A percentile compares a stretch with the other conserved stretches of the same genome.
Conservation (phyloP, 176 grass and related monocot species). For the Lolium multiflorum region DNA sequence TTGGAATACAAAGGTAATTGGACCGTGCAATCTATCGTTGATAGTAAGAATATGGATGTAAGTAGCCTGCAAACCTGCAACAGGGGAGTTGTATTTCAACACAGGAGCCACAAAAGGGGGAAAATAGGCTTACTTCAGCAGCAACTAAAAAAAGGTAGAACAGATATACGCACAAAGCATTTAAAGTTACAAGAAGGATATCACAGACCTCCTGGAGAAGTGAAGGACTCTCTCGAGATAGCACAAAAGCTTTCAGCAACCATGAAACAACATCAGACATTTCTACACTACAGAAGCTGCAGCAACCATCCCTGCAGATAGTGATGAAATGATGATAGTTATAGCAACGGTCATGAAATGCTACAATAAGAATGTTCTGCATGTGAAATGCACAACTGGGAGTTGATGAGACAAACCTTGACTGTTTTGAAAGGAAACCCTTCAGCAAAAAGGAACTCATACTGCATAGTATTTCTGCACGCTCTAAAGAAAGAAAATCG, state of each 20-base stretch:
- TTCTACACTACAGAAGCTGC: constrained; percentile 60
- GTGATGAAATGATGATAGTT: constrained; percentile 22
- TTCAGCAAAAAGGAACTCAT: constrained; percentile 82
- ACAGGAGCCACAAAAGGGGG: constrained; percentile 26
- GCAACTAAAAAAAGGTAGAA: not conserved
- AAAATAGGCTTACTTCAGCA: not conserved
- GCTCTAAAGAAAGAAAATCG: constrained; percentile 62
- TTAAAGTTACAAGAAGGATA: constrained; percentile 13
- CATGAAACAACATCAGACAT: constrained; percentile 61
- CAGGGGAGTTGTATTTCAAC: constrained; percentile 13
- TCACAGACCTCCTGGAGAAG: constrained; percentile 80
- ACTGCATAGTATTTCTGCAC: constrained; percentile 69
- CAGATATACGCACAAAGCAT: constrained; percentile 13
- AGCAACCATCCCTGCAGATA: constrained; percentile 65
- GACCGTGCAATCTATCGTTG: constrained; percentile 59
- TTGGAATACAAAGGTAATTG: constrained; percentile 54
- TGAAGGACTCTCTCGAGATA: constrained; percentile 66
- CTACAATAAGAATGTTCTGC: constrained; percentile 1
- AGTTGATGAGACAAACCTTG: constrained; percentile 57
- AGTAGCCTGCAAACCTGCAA: constrained; percentile 82
- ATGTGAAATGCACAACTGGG: not conserved
- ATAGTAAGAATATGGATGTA: constrained; percentile 70
- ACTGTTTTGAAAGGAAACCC: constrained; percentile 56
- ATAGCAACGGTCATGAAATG: constrained; percentile 5
- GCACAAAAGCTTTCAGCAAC: constrained; percentile 84